These are phyloP conservation scores for Plicaturopsis crispa DNA, from an alignment of 768 basidiomycete genomes.

Conservation along the genomic window DNA sequence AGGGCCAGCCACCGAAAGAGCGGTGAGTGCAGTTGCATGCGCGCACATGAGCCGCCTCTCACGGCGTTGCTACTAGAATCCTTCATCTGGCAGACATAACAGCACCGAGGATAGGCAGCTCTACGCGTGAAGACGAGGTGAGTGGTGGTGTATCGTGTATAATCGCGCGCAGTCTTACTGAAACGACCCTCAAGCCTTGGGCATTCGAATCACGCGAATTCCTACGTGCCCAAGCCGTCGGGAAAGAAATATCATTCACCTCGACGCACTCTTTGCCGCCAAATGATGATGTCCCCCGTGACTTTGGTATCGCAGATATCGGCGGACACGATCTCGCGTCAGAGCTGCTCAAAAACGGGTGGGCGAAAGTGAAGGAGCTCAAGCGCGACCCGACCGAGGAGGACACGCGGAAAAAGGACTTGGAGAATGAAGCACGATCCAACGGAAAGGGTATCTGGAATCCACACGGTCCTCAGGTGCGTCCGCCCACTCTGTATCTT, in stretches of 20 bases:
- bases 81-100: constrained; percentile 84
- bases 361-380: constrained; percentile 86
- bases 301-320: constrained; percentile 72
- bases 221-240: constrained; percentile 76
- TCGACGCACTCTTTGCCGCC: constrained; percentile 74
- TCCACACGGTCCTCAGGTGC: constrained; percentile 66
- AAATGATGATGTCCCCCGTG: constrained; percentile 70
- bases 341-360: constrained; percentile 83
- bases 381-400: constrained; percentile 81
- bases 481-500: constrained; percentile 4
- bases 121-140: constrained; percentile 86
- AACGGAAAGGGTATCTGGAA: constrained; percentile 85
- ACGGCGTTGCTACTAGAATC: constrained; percentile 40
- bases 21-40: constrained; percentile 38
- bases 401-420: constrained; percentile 60
- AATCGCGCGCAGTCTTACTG: neutral
- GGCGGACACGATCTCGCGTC: constrained; percentile 63
- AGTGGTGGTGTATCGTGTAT: constrained; percentile 9
- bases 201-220: constrained; percentile 93
- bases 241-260: constrained; percentile 83
- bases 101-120: constrained; percentile 79
- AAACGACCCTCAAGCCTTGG: constrained; percentile 50
- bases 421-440: constrained; percentile 69
- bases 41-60: constrained; percentile 6
- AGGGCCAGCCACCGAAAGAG: constrained; percentile 88